Base-by-base conservation (phyloP, 768 basidiomycete genomes). In the Lactifluus subvellereus region DNA sequence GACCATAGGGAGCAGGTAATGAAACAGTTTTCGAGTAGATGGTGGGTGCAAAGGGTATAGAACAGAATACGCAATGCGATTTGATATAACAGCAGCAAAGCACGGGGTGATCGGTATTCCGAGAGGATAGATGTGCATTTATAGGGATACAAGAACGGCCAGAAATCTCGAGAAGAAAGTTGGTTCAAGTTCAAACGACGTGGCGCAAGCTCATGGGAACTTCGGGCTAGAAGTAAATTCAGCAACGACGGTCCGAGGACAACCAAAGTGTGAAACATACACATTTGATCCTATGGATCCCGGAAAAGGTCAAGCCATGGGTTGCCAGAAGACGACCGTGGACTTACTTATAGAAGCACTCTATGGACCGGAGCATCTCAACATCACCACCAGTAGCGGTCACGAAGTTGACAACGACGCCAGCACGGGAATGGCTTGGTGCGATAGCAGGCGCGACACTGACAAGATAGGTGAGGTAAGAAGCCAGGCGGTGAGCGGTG, bases 341-440 rank as follows among this genome's bases (percentile, higher is more conserved):
- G 57, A 83, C 47, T 67, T 68, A 92, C 91, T 93, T 93, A 82
- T 96, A 98, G 78, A 94, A 96, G 82, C 94, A 96, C 79, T 98
- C 96, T 80, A 98, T 98, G 69, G 91, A 91, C 71, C 96, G 84
- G 66, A 98, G 78, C 94, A 98, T 97, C 78, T 98, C 96, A 59
- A 98, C 95, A 73, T 98, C 96, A 47, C 94, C 95, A 35, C 95
- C 94, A 14, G 94, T 94, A 59, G 95, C 96, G 60, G 95, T 97
- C 65, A 98, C 95, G 69, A 98, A 94, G 74, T 96, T 98, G 71
- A 99, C 83, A 64, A 97, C 83, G 57, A 98, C 90, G 33, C 96
- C 97, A 59, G 93, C 89, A 57, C 93, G 87, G 45, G 87, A 82
- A 72, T 92, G 89, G 74, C 72, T 87, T 53, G 90, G 84, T n/a